Evolutionary conservation across 208 protist species (phyloP), one percentile per base, ranked within the genome.

Genomic region (Tritrichomonas musculus): DNA sequence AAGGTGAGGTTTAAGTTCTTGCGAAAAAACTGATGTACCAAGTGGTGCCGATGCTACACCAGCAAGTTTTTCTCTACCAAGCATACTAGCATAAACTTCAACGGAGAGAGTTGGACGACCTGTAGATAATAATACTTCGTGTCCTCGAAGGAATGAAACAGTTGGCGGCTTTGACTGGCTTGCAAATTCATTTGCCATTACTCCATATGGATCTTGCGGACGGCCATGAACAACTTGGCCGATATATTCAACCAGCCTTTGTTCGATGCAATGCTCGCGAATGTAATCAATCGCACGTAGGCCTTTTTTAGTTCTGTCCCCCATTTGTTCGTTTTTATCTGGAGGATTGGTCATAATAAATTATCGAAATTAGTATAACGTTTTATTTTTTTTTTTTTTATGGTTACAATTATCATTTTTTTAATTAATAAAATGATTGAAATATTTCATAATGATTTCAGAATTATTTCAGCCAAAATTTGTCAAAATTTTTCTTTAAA

Each of bases 141-240:
- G 41, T 39, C 47, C 77, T 88, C 57, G 53, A 4, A 88, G 4
- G 20, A 39, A 30, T 27, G 77, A 47, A 50, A 88, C 17, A 39
- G 77, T 88, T 22, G 77, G 77, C 25, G 20, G 47, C 27, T 88
- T 44, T 57, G 77, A 88, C 44, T 88, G 77, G 2, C 41, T 53
- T 53, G 77, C 77, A 57, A 88, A 88, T 88, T 88, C 14, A 88
- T 88, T 88, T 88, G 77, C 77, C 27, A 88, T 44, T 44, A 88
- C 77, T 9, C 77, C 77, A 57, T 57, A 88, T 57, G 77, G 77
- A 57, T 88, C 77, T 33, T 25, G 25, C 13, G 77, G 77, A 39
- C 77, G 77, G 9, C 57, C 77, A 17, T 88, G 77, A 57, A 88
- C 77, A 88, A 88, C 47, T 60, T 88, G 77, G 20, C 77, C 77